phyloP scores from a whole-genome alignment of 2,329 filamentous ascomycete species.

The Neofusicoccum laricinum region DNA sequence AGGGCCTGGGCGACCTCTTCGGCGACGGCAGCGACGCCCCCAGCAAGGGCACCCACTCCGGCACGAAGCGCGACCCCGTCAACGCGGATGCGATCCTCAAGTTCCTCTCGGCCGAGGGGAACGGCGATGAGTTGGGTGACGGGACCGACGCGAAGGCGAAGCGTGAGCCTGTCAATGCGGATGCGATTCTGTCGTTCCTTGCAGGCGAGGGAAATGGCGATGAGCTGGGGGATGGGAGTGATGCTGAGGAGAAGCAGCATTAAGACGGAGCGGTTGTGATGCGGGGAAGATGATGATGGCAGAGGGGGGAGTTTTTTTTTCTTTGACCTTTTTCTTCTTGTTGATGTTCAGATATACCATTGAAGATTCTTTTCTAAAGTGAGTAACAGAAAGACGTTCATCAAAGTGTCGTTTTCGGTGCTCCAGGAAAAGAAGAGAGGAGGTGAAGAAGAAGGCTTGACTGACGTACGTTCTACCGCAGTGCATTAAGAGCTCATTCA shows the following conservation, averaged over 20 bases:
- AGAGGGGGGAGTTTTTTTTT: not conserved
- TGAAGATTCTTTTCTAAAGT: not conserved
- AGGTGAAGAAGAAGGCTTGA: not conserved
- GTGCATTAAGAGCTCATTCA: slow-evolving; percentile 3
- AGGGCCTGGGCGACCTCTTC: not conserved
- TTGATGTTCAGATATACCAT: not conserved
- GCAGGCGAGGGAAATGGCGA: not conserved
- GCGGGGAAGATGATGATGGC: not conserved
- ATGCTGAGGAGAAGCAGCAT: not conserved
- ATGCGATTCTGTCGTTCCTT: not conserved
- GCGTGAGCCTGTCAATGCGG: not conserved
- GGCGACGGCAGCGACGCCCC: not conserved
- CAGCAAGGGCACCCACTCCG: not conserved
- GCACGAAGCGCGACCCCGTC: not conserved
- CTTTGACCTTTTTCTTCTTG: not conserved
- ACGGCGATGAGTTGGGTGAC: not conserved
- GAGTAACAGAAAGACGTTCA: not conserved
- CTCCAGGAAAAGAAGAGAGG: too few species aligned
- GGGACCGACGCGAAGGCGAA: not conserved
- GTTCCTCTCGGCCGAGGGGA: not conserved
- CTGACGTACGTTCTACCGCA: not conserved
- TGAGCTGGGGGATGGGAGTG: not conserved
- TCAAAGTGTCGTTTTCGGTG: too few species aligned
- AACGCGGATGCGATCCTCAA: not conserved
- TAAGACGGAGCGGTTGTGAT: not conserved